Conservation (phyloP, 371 early-diverging fungal genomes). For the Batkoa obscura region DNA sequence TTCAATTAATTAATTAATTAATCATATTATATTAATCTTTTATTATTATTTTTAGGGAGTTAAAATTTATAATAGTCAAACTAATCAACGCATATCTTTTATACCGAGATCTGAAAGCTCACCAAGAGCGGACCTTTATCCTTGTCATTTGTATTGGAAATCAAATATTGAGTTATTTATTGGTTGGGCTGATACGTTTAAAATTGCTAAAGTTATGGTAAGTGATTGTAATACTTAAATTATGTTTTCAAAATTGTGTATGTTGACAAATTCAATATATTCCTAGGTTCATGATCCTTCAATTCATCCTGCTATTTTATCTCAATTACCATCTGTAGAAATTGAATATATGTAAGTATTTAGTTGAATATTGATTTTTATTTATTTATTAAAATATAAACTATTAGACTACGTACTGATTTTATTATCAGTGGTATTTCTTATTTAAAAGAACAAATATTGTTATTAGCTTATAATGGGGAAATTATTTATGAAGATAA, state of each 20-base stretch:
- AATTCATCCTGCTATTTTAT: not conserved
- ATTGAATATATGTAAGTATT: not conserved
- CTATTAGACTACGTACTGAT: constrained; percentile 58
- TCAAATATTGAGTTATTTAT: constrained; percentile 50
- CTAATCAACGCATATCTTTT: constrained; percentile 55
- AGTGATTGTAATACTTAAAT: constrained; percentile 4
- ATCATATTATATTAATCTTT: not conserved
- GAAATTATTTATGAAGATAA: constrained; percentile 15
- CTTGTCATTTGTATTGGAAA: constrained; percentile 74
- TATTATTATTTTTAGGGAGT: constrained; percentile 28
- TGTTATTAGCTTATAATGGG: constrained; percentile 53
- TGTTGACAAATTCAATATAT: too few relatives aligned
- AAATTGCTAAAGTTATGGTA: constrained; percentile 53
- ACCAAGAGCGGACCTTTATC: constrained; percentile 72
- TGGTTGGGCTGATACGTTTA: constrained; percentile 88
- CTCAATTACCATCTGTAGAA: not conserved
- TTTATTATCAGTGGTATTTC: constrained; percentile 78
- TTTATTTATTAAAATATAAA: too few relatives aligned
- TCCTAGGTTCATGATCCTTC: constrained; percentile 12
- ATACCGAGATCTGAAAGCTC: constrained; percentile 58
- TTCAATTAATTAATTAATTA: too few relatives aligned
- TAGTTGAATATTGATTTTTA: not conserved
- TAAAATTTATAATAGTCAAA: constrained; percentile 54
- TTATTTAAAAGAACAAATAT: constrained; percentile 47
- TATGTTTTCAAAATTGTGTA: constrained; percentile 58